Evolutionary conservation across 768 basidiomycete genomes (phyloP).

Genomic region (Leucogyrophana mollusca): DNA sequence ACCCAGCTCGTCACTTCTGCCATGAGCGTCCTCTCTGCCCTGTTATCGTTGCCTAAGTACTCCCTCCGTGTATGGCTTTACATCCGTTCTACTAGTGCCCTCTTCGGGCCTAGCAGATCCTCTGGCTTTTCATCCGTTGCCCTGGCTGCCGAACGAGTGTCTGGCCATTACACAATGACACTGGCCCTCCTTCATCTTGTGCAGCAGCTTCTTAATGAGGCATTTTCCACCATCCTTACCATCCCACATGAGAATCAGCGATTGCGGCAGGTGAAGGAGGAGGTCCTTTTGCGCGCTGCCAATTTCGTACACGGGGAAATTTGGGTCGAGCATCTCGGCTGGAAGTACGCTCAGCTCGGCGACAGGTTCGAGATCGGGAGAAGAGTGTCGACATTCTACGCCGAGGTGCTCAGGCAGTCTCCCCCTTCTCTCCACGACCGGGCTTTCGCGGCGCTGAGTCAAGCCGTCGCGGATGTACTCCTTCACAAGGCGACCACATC

Average conservation of each 20-base stretch:
- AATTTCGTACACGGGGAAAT: constrained; percentile 83
- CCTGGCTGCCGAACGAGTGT: constrained; percentile 67
- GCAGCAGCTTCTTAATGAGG: constrained; percentile 72
- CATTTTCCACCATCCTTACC: constrained; percentile 48
- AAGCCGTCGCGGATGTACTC: constrained; percentile 66
- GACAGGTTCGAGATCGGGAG: constrained; percentile 83
- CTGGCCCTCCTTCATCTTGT: constrained; percentile 75
- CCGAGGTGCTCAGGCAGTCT: constrained; percentile 61
- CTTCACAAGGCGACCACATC: constrained; percentile 75
- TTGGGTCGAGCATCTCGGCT: constrained; percentile 80
- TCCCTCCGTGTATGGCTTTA: constrained; percentile 89
- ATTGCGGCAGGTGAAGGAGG: constrained; percentile 63
- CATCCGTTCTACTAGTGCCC: constrained; percentile 71
- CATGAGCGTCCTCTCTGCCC: constrained; percentile 75
- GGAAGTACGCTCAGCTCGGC: constrained; percentile 82
- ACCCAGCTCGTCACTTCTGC: constrained; percentile 74
- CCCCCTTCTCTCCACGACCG: constrained; percentile 51
- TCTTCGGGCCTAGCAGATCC: constrained; percentile 57
- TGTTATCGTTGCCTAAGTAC: constrained; percentile 70
- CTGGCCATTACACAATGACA: constrained; percentile 81
- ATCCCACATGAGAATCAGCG: constrained; percentile 56
- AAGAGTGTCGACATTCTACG: constrained; percentile 64
- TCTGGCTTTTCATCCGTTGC: constrained; percentile 61
- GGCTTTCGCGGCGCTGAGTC: constrained; percentile 61
- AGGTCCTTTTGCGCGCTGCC: constrained; percentile 76